Conservation (phyloP, 1,139 yeast genomes). For the Taphrina flavorubra region DNA sequence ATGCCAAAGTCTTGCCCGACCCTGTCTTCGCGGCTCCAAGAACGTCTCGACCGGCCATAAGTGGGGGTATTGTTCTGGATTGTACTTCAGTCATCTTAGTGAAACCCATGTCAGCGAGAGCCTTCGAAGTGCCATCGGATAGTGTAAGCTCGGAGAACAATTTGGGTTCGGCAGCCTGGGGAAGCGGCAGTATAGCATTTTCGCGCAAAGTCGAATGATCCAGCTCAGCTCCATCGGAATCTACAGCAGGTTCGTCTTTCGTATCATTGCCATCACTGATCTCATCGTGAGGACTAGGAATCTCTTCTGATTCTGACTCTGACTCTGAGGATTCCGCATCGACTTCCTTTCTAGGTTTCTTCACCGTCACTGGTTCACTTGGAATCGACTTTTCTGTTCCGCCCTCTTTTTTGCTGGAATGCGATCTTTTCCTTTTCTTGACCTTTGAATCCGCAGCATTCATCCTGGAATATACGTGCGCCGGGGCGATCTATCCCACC, state of each 20-base stretch:
- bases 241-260: background rate
- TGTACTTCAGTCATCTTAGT: slow-evolving; percentile 89
- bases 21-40: slow-evolving; percentile 98
- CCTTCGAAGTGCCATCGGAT: slow-evolving; percentile 78
- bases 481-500: too few species aligned
- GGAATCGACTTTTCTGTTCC: slow-evolving; percentile 2
- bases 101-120: slow-evolving; percentile 84
- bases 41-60: slow-evolving; percentile 92
- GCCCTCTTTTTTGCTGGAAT: slow-evolving; percentile 11
- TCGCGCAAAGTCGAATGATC: slow-evolving; percentile 35
- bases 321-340: slow-evolving; percentile 45
- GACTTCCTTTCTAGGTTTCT: slow-evolving; percentile 18
- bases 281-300: slow-evolving; percentile 47
- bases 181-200: slow-evolving; percentile 29
- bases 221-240: slow-evolving; percentile 12
- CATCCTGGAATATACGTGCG: background rate
- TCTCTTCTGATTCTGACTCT: slow-evolving; percentile 47
- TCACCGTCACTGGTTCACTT: slow-evolving; percentile 15
- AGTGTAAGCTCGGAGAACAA: slow-evolving; percentile 66
- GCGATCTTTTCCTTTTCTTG: slow-evolving; percentile 37
- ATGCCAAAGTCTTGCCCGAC: slow-evolving; percentile 95
- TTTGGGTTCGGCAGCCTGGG: slow-evolving; percentile 46
- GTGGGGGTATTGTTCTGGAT: slow-evolving; percentile 91
- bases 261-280: background rate
- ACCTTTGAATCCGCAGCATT: background rate